A percentile compares a stretch with the other conserved stretches of the same genome.
Conservation (phyloP, 148 eudicot species). For the Rhododendron vialii region DNA sequence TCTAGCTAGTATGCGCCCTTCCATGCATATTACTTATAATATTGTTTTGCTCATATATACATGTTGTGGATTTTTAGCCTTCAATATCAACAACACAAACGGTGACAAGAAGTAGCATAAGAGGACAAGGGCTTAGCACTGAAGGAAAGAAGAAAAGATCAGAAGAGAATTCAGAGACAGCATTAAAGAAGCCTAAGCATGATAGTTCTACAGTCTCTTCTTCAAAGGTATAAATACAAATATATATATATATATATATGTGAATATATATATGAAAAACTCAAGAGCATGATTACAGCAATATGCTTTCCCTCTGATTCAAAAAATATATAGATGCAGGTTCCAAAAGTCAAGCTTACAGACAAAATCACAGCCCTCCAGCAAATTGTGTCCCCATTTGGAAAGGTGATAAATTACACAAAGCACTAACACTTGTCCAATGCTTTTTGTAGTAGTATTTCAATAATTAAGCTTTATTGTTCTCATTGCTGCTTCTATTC, state of each 20-base stretch:
- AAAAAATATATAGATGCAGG: constrained; percentile 10
- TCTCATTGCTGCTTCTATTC: background rate
- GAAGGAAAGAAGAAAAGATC: constrained; percentile 29
- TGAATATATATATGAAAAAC: background rate
- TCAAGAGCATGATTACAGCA: background rate
- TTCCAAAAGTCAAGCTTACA: constrained; percentile 24
- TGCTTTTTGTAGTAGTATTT: background rate
- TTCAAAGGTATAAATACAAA: constrained; percentile 16
- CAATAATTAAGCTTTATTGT: background rate
- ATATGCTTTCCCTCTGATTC: background rate
- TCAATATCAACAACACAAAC: constrained; percentile 13
- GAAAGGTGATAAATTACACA: constrained; percentile 17
- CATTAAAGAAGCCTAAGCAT: constrained; percentile 18
- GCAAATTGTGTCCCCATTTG: constrained; percentile 34
- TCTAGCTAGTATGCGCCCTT: background rate
- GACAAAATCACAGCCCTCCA: constrained; percentile 33
- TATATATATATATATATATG: background rate
- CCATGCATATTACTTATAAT: background rate
- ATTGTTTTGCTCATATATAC: background rate
- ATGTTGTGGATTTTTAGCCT: constrained; percentile 7
- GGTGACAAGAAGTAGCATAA: constrained; percentile 10
- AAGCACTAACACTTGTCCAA: background rate
- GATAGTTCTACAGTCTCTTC: constrained; percentile 21
- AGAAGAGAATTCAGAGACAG: constrained; percentile 21
- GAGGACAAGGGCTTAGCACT: constrained; percentile 10